Evolutionary conservation across 2,329 filamentous ascomycete genomes (phyloP).

Genomic region (Arthrobotrys musiformis): DNA sequence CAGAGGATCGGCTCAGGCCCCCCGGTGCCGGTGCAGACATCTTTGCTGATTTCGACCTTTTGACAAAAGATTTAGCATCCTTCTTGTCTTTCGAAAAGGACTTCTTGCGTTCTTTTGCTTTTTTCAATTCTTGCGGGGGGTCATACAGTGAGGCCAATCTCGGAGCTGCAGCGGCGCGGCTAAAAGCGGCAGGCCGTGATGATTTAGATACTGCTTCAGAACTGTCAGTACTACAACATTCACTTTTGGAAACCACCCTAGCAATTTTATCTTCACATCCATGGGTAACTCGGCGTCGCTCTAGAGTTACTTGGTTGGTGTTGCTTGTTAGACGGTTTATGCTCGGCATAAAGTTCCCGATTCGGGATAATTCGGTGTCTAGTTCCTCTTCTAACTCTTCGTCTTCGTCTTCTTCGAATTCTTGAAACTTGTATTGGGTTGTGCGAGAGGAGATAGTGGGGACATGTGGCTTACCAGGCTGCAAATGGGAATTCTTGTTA

Average conservation of each 20-base stretch:
- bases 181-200: background rate
- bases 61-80: background rate
- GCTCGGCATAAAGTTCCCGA: background rate
- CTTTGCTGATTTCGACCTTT: background rate
- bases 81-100: background rate
- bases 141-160: background rate
- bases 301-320: background rate
- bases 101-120: background rate
- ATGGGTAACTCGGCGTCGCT: background rate
- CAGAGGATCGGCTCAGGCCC: background rate
- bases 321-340: background rate
- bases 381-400: background rate
- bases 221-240: background rate
- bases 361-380: background rate
- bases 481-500: background rate
- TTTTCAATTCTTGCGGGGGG: background rate
- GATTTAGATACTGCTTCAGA: background rate
- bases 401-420: background rate
- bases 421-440: background rate
- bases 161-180: background rate
- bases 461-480: conserved; percentile 26
- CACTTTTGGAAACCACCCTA: background rate
- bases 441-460: background rate
- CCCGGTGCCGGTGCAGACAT: too few relatives aligned
- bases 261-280: background rate